A percentile compares a stretch with the other conserved stretches of the same genome.
phyloP scores from a whole-genome alignment of 2,329 filamentous ascomycete genomes.

The Zymoseptoria crescenta region DNA sequence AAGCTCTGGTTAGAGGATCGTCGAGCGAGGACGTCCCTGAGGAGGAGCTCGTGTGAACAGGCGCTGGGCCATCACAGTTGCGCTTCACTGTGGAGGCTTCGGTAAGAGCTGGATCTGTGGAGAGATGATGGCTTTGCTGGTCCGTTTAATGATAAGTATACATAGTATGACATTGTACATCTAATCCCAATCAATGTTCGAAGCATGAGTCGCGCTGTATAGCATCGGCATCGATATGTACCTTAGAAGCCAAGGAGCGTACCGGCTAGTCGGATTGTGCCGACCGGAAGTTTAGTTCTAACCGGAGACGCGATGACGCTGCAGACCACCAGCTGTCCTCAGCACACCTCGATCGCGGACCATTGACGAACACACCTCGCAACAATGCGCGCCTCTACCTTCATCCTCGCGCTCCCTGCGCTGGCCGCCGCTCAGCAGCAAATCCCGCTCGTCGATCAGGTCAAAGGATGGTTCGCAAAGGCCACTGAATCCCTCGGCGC shows the following conservation, averaged over 20 bases:
- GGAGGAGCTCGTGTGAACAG: background rate
- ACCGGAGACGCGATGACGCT: background rate
- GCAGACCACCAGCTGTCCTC: background rate
- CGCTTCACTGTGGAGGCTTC: background rate
- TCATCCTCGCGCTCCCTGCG: conserved; percentile 46
- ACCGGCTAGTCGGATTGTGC: background rate
- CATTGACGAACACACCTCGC: background rate
- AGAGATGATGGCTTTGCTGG: background rate
- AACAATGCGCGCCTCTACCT: conserved; percentile 47
- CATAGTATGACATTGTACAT: background rate
- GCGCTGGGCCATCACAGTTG: background rate
- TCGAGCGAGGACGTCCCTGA: background rate
- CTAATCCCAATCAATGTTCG: background rate
- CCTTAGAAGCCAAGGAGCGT: background rate
- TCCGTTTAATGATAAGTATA: background rate
- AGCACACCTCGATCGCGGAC: background rate
- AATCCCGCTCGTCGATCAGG: conserved; percentile 53
- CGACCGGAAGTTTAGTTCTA: background rate
- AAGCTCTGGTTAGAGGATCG: conserved; percentile 8
- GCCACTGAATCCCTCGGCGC: conserved; percentile 50
- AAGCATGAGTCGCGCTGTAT: background rate
- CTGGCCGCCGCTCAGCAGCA: conserved; percentile 49
- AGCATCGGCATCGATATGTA: background rate
- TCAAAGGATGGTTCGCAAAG: conserved; percentile 47
- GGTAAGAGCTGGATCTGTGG: background rate